Base-by-base conservation (phyloP, 2,329 filamentous ascomycete species). In the Trichophyton verrucosum region DNA sequence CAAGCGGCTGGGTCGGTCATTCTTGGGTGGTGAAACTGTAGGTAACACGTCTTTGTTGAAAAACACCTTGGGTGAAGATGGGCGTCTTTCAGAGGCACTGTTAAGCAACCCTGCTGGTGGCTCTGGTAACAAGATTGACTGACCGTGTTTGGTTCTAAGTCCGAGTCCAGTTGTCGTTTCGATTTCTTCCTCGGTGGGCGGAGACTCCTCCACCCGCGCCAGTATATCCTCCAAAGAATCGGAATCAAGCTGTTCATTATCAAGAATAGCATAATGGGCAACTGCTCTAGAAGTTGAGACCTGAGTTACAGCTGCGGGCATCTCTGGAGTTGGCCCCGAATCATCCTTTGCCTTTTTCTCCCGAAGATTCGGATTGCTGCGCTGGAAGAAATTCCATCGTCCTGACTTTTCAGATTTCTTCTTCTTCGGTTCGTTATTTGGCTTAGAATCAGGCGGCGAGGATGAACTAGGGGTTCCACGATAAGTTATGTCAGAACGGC, bases 321-420 rank as follows among this genome's bases (percentile, higher is more conserved):
- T 70, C 59, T 76, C 71, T 38, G 69, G 64, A 2, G 68, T 62
- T 33, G 15, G 20, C 20, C n/a, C 33, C 13, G 15, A n/a, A 4
- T 38, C 38, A 6, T 57, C 38, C 33, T 57, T 42, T 68, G 61
- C 1, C 62, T 60, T 44, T 74, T 89, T 5, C 86, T 83, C 3
- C 68, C 66, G 61, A 63, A 64, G 58, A 61, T 66, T 42, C 62
- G 63, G 64, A 53, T 70, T 69, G 47, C 68, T 73, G 68, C 72
- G 75, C 59, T 84, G 81, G 62, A 85, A 84, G 64, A 85, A 82
- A 65, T 82, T 84, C 81, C 81, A 84, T 70, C 77, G 78, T 63
- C 73, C 72, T 22, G 72, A 66, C 67, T 77, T 78, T 17, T 68
- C 68, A 17, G 67, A 61, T 33, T 66, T 71, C 40, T 66, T 69